Evolutionary conservation across 2,329 filamentous ascomycete species (phyloP), one percentile per base, ranked within the genome.

Genomic region (Paecilomyces sp.): DNA sequence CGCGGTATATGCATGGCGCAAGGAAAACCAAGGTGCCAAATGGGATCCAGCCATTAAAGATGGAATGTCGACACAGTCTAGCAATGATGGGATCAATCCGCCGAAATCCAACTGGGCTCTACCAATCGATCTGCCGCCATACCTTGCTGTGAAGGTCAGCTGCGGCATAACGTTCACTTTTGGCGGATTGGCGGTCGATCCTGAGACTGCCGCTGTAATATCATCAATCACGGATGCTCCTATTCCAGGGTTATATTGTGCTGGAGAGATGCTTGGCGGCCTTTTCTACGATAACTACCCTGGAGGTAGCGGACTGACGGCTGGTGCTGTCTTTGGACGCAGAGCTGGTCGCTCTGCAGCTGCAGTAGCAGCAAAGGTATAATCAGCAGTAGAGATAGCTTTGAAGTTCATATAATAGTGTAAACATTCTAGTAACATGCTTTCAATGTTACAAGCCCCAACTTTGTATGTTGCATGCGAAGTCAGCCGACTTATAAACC

Each of bases 151-250:
- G 54, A 83, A 84, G 63, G 85, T 89, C 2, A 83, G 82, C 3
- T 85, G 84, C 54, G 87, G 87, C 1, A 80, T 89, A 15, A 88
- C 86, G 0, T 89, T 89, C 64, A 89, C 86, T 0, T 89, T 89
- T 72, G 87, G 86, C 1, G 86, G 87, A 0, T 71, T 89, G 6
- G 77, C 79, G 4, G 80, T 86, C 1, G 78, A 84, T 55, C 78
- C 83, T 0, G 69, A 82, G 25, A 86, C 82, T 0, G 78, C 80
- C 13, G 3, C 41, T 6, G 41, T 50, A 22, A 68, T 87, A 13
- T 78, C 76, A 1, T 73, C 78, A 3, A 68, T 72, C 0, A 81
- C 78, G 0, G 75, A 74, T 1, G 65, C 66, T 3, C 72, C 76
- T n/a, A 77, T 88, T 4, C 77, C 78, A 0, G 83, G 85, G 0